phyloP scores from a whole-genome alignment of 805 yeast genomes.

The Danielozyma ontarioensis region DNA sequence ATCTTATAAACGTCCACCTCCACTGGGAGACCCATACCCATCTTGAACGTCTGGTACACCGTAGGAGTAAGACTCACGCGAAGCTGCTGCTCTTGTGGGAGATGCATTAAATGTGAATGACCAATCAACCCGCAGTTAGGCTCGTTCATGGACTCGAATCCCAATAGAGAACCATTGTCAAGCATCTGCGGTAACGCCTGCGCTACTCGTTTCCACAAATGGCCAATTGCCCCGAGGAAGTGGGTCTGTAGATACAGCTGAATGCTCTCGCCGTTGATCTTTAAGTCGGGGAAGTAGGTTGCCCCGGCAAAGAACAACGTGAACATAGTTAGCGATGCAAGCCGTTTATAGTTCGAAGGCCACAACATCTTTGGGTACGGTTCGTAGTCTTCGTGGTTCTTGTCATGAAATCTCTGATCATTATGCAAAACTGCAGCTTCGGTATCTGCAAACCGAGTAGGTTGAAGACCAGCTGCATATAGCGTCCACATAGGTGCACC shows the following conservation, averaged over 20 bases:
- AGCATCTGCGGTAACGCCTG: slow-evolving; percentile 28
- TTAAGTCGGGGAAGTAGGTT: slow-evolving; percentile 69
- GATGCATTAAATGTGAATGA: slow-evolving; percentile 42
- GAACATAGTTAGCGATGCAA: slow-evolving; percentile 78
- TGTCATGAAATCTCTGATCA: slow-evolving; percentile 29
- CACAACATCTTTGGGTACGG: slow-evolving; percentile 82
- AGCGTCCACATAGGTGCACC: slow-evolving; percentile 96
- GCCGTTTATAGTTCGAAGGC: slow-evolving; percentile 79
- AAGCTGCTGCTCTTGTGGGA: slow-evolving; percentile 62
- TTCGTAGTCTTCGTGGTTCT: slow-evolving; percentile 32
- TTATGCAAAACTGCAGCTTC: slow-evolving; percentile 82
- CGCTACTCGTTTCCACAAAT: slow-evolving; percentile 28
- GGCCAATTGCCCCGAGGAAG: slow-evolving; percentile 48
- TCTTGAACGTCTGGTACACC: slow-evolving; percentile 60
- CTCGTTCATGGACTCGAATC: slow-evolving; percentile 81
- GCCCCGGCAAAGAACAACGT: slow-evolving; percentile 80
- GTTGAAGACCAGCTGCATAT: slow-evolving; percentile 83
- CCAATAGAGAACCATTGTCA: slow-evolving; percentile 51
- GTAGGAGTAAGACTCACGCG: slow-evolving; percentile 82
- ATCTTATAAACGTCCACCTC: slow-evolving; percentile 68
- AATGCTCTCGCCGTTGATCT: slow-evolving; percentile 66
- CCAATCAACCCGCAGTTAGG: slow-evolving; percentile 78
- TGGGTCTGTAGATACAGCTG: slow-evolving; percentile 71
- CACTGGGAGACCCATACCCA: slow-evolving; percentile 75
- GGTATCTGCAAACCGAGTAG: slow-evolving; percentile 60